Base-by-base conservation (phyloP, 257 asterid genomes). In the Gentiana straminea region DNA sequence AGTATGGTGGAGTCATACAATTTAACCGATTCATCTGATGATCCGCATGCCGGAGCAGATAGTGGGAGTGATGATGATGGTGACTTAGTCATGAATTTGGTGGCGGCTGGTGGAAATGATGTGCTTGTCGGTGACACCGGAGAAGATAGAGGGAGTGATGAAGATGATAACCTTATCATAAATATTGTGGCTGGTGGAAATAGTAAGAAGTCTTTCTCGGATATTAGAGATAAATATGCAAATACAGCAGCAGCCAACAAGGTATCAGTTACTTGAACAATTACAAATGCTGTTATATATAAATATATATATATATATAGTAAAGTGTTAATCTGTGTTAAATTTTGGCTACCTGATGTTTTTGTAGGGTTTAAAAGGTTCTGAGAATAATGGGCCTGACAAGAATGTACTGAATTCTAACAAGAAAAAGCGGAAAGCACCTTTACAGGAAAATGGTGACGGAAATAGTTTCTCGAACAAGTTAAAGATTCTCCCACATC, bases 1-100 rank as follows among this genome's bases (percentile, higher is more conserved):
- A 57, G 73, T 53, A 53, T 57, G 50, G 72, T 24, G 24, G 24
- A 63, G 58, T 54, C 50, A 61, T 58, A 54, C 33, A 13, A 63
- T 49, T 64, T 63, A 41, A 61, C 62, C 44, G 49, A 64, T 58
- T 13, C 59, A 50, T 68, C 50, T 51, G 78, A 70, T 72, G 62
- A 68, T 64, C 9, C 15, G 68, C 82, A 60, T 60, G 68, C 54
- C 33, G 78, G 61, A 57, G 79, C 61, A 59, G 86, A 73, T 69
- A 74, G 75, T 67, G 77, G 3, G 48, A 77, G 79, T 49, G 89
- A 89, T 65, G 97, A 79, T 43, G 96, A 84, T 71, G 24, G 24
- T 24, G 24, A 24, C 24, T 24, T 24, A 24, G 24, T 24, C 24
- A 24, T 24, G 24, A 24, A 24, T 24, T 24, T 24, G 24, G 24